Conservation (phyloP, 2,329 filamentous ascomycete genomes). For the Rasamsonia emersonii region DNA sequence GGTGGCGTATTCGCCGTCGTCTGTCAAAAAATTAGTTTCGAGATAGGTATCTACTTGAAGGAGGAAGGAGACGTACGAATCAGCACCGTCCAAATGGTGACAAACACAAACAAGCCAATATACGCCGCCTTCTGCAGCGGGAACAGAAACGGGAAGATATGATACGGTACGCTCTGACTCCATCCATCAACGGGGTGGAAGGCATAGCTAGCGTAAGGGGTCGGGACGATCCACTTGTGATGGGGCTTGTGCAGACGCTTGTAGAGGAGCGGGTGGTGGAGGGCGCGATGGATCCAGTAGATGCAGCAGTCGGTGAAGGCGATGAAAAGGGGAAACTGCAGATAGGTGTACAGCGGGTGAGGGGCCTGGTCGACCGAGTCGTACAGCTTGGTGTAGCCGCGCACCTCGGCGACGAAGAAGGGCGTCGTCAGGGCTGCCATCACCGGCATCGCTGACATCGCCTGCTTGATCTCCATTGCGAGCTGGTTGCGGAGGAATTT, state of each 20-base stretch:
- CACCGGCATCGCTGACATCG: constrained; percentile 59
- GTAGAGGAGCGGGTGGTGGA: constrained; percentile 68
- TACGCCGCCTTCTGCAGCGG: constrained; percentile 76
- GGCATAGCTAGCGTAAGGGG: constrained; percentile 71
- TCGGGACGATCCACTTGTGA: constrained; percentile 93
- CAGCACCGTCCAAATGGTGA: constrained; percentile 84
- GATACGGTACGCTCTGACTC: constrained; percentile 73
- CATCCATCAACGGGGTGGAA: constrained; percentile 82
- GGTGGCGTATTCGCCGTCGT: constrained; percentile 78
- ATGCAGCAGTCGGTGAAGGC: constrained; percentile 70
- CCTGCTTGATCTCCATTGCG: constrained; percentile 65
- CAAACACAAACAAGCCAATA: constrained; percentile 67
- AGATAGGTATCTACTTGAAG: background rate
- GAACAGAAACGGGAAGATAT: constrained; percentile 74
- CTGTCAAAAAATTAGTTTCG: background rate
- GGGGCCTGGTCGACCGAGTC: constrained; percentile 59
- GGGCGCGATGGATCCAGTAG: constrained; percentile 70
- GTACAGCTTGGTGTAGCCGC: constrained; percentile 70
- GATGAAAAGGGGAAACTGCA: constrained; percentile 72
- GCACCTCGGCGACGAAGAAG: constrained; percentile 66
- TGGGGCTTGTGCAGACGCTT: constrained; percentile 80
- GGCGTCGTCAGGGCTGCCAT: constrained; percentile 68
- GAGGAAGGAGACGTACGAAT: constrained; percentile 39
- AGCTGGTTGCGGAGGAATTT: constrained; percentile 84
- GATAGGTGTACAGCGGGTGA: constrained; percentile 56